A percentile compares a stretch with the other conserved stretches of the same genome.
Evolutionary conservation across 1,139 yeast genomes (phyloP).

Genomic region (Yamadazyma kanchanaburiensis): DNA sequence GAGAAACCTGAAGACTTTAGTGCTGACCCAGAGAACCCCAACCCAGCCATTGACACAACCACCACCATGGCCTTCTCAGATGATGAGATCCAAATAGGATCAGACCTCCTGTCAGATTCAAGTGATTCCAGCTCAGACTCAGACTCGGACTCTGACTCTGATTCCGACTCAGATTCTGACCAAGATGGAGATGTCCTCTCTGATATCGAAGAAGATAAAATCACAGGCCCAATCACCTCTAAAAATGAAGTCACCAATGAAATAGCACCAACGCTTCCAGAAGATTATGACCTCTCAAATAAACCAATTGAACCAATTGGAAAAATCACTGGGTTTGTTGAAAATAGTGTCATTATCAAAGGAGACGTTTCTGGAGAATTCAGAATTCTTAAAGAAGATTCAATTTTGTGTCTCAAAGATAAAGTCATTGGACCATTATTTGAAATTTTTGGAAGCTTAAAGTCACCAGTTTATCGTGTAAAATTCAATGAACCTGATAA

Average conservation of each 20-base stretch:
- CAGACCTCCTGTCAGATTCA: constrained; percentile 21
- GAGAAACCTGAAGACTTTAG: too few species aligned
- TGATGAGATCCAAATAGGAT: constrained; percentile 25
- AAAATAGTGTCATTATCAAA: constrained; percentile 65
- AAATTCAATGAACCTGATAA: constrained; percentile 59
- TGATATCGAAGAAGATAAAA: constrained; percentile 42
- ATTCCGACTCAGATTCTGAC: constrained; percentile 14
- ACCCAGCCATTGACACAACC: not conserved
- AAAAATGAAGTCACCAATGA: constrained; percentile 75
- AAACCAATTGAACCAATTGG: constrained; percentile 78
- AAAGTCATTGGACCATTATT: constrained; percentile 76
- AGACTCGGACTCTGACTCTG: constrained; percentile 18
- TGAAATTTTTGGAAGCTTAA: constrained; percentile 89
- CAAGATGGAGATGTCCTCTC: constrained; percentile 16
- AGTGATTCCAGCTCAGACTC: constrained; percentile 16
- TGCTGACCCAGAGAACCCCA: not conserved
- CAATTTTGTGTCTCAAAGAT: constrained; percentile 77
- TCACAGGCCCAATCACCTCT: constrained; percentile 63
- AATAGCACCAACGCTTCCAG: constrained; percentile 65
- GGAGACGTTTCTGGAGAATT: constrained; percentile 85
- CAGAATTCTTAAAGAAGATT: constrained; percentile 75
- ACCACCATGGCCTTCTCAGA: constrained; percentile 22
- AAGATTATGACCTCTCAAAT: constrained; percentile 55
- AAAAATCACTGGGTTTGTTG: constrained; percentile 65
- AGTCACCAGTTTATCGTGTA: constrained; percentile 79